These are phyloP conservation scores for Adansonia madagascariensis DNA, from an alignment of 441 rosid species.

Conservation along the genomic window DNA sequence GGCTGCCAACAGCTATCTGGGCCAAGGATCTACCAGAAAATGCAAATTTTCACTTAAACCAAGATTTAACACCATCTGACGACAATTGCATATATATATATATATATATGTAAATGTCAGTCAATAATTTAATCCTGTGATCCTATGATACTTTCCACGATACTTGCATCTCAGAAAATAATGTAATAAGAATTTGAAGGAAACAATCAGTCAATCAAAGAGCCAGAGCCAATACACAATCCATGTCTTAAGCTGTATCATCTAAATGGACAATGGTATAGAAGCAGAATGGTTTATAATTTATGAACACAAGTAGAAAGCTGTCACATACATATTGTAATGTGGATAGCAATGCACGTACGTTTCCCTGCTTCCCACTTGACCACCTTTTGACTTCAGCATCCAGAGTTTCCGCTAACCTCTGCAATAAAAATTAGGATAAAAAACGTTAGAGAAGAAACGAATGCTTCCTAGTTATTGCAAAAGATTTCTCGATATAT, in stretches of 20 bases:
- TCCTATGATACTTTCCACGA: neutral
- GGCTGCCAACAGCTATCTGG: constrained; percentile 94
- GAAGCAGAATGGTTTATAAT: neutral
- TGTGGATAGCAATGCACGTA: constrained; percentile 90
- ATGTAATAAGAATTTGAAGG: neutral
- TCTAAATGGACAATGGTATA: neutral
- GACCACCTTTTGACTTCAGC: constrained; percentile 96
- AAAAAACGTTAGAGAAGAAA: constrained; percentile 21
- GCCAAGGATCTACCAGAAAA: constrained; percentile 71
- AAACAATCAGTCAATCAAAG: neutral
- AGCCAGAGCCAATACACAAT: neutral
- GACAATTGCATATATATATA: neutral
- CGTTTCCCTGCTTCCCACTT: constrained; percentile 80
- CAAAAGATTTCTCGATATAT: neutral
- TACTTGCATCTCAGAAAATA: too few relatives aligned
- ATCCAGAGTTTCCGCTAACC: constrained; percentile 72
- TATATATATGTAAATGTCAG: too few relatives aligned
- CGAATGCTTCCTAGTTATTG: neutral
- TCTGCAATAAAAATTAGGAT: constrained; percentile 48
- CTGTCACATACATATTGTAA: constrained; percentile 70
- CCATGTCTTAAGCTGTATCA: neutral
- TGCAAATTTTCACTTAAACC: neutral
- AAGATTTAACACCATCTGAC: neutral
- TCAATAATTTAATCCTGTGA: neutral
- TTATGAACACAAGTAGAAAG: constrained; percentile 15